phyloP scores from a whole-genome alignment of 2,329 filamentous ascomycete species.

The Cladosporium sp. region DNA sequence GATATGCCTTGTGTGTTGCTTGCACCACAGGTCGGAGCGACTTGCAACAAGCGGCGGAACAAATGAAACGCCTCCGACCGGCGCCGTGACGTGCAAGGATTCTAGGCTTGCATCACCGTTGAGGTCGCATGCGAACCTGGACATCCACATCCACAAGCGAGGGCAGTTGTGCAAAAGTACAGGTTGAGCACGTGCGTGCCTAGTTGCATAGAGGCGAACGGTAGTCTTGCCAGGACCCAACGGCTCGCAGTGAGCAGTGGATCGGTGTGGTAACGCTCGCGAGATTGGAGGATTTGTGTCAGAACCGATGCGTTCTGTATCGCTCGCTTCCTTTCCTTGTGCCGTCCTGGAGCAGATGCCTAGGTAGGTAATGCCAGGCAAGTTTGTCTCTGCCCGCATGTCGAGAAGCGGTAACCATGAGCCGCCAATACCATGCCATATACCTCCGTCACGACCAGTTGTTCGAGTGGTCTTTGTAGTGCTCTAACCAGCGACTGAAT shows the following conservation, averaged over 20 bases:
- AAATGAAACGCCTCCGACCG: neutral
- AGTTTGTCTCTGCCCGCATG: neutral
- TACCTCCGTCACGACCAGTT: neutral
- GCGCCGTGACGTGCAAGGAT: neutral
- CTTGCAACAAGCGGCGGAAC: too few species aligned
- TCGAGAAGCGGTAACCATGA: neutral
- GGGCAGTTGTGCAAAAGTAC: neutral
- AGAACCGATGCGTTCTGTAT: neutral
- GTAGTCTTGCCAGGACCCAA: neutral
- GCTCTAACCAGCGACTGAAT: neutral
- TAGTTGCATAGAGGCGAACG: neutral
- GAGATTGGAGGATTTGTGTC: neutral
- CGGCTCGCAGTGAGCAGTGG: neutral
- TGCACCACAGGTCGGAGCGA: neutral
- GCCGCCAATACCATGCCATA: neutral
- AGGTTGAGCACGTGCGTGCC: neutral
- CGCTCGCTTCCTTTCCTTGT: neutral
- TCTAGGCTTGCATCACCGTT: neutral
- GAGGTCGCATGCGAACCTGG: neutral
- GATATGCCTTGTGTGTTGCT: neutral
- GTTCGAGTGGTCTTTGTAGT: neutral
- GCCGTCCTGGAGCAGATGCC: neutral
- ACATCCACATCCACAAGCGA: neutral
- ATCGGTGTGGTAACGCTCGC: neutral
- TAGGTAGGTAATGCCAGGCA: neutral